Evolutionary conservation across 345 rosid genomes (phyloP), one percentile per base, ranked within the genome.

Genomic region (Carallia brachiata): DNA sequence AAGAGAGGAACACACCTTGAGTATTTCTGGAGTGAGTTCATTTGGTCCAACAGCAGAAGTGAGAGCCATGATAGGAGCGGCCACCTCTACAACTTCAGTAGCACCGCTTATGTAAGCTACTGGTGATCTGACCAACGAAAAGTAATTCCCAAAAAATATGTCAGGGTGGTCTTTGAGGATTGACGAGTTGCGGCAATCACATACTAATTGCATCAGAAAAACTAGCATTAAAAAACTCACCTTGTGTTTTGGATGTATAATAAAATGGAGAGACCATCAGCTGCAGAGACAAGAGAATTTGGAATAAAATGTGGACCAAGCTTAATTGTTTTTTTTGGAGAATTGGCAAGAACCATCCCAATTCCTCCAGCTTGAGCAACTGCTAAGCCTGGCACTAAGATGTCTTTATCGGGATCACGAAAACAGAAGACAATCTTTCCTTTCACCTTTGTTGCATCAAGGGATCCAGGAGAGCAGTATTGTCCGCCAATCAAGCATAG

Each of bases 31-130:
- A 47, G 54, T 69, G 10, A 75, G 55, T 8, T 23, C 37, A 65
- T 70, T 75, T 0, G 78, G 78, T 36, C 78, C 66, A 6, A 23
- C 23, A 36, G 78, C 64, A 18, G 78, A 69, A 48, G 69, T 69
- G 19, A 36, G 1, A 56, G 69, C 68, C 78, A 74, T 74, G 59
- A 74, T 53, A 4, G 78, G 78, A 23, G 78, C 78, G 31, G 69
- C 69, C n/a, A 18, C 39, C 2, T 10, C 36, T 30, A 70, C 70
- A 27, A 75, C 31, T 56, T 69, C 47, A 23, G 70, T 75, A 0
- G 36, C 65, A 2, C 69, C 73, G 32, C 65, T 68, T 44, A 75
- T 75, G 62, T 68, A 75, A 1, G 73, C 73, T 56, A 62, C 53
- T 5, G 78, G 73, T 5, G 47, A 65, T 63, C 71, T 76, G 66